Percentiles rank a stretch among this genome's conserved stretches.
Evolutionary conservation across 78 protist genomes (phyloP).

Genomic region (Guillardia theta): DNA sequence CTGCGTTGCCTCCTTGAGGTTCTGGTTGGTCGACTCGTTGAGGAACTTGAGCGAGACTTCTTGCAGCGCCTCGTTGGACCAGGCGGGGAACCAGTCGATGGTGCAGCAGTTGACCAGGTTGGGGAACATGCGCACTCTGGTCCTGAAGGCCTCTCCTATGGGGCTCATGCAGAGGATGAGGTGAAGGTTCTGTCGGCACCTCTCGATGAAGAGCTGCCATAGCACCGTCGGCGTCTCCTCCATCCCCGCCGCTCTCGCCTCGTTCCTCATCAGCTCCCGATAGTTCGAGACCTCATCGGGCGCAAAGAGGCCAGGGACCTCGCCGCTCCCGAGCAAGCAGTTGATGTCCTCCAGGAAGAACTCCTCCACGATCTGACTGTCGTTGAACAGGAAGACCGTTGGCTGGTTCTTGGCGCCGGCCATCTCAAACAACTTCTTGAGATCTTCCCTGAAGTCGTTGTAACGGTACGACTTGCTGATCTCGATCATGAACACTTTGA

Average conservation of each 20-base stretch:
- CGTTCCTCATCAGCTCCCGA: not conserved
- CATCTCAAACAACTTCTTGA: slow-evolving; percentile 47
- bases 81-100: slow-evolving; percentile 69
- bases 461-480: slow-evolving; percentile 55
- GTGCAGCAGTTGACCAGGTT: slow-evolving; percentile 66
- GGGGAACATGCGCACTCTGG: slow-evolving; percentile 64
- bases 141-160: slow-evolving; percentile 56
- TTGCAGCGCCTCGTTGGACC: slow-evolving; percentile 69
- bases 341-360: slow-evolving; percentile 78
- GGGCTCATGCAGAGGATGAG: slow-evolving; percentile 74
- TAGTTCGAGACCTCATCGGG: slow-evolving; percentile 57
- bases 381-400: slow-evolving; percentile 63
- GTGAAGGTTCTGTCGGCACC: slow-evolving; percentile 60
- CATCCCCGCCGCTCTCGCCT: not conserved
- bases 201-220: slow-evolving; percentile 25
- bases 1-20: not conserved
- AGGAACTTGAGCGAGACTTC: slow-evolving; percentile 45
- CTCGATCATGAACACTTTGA: slow-evolving; percentile 50
- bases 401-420: slow-evolving; percentile 62
- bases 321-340: slow-evolving; percentile 67
- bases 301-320: slow-evolving; percentile 68
- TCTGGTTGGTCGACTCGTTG: not conserved
- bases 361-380: slow-evolving; percentile 69
- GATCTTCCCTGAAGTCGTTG: slow-evolving; percentile 68
- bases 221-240: slow-evolving; percentile 45